Base-by-base conservation (phyloP, 345 rosid genomes). In the Dimocarpus longan region DNA sequence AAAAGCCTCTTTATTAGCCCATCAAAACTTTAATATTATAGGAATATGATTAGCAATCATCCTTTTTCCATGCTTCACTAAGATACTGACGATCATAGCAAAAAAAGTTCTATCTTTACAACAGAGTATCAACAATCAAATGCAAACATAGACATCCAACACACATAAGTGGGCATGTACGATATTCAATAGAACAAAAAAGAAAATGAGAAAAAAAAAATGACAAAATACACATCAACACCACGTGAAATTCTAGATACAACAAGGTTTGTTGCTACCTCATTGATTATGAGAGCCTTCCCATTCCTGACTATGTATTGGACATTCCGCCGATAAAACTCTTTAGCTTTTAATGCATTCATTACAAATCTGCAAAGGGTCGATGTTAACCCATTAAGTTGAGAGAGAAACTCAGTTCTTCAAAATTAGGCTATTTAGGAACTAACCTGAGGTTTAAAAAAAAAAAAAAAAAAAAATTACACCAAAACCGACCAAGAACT, bases 291-390 rank as follows among this genome's bases (percentile, higher is more conserved):
- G 63, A 92, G 90, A 82, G 97, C 98, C 86, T 95, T 90, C 81
- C 98, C 97, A 80, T 93, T 88, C 86, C 97, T 90, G 72, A 95
- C 95, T 54, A 95, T 92, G 79, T 95, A 95, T 75, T 95, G 97
- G 68, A 95, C 98, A 88, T 95, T 94, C 50, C 84, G 91, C 75
- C 93, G 88, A 87, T 91, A 95, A 84, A 95, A 95, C 81, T 95
- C 98, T 90, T 93, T 95, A 81, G 98, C 98, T 88, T 95, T 95
- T 72, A 95, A 79, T 78, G 95, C 98, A 89, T 95, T 95, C 90
- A 95, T 85, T 75, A 95, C 98, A 87, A 95, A 95, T 88, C 98
- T 95, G 87, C 81, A 87, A 70, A 15, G 76, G 52, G 57, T 74
- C 6, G 79, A 76, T 60, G 26, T 43, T 68, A 75, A 66, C 18